Percentiles rank a stretch among this genome's conserved stretches.
Evolutionary conservation across 1,284 basidiomycete genomes (phyloP).

Genomic region (Malassezia psittaci): DNA sequence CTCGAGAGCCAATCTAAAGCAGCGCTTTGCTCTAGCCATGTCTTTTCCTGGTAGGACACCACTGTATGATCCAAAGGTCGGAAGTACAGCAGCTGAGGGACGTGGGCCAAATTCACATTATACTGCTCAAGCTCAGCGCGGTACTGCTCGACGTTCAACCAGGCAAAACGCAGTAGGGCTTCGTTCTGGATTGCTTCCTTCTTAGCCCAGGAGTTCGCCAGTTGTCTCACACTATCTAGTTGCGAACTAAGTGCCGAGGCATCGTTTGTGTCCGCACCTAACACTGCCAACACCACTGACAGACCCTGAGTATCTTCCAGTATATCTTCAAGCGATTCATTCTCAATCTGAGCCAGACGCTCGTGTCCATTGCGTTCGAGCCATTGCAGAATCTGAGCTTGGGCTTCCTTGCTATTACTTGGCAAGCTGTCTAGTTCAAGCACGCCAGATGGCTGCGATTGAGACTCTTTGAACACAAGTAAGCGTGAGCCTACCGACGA

Average conservation of each 20-base stretch:
- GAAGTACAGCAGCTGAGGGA: constrained; percentile 4
- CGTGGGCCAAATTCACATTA: neutral
- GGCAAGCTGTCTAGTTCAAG: constrained; percentile 17
- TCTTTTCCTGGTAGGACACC: neutral
- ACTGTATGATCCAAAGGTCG: neutral
- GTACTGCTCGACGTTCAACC: constrained; percentile 43
- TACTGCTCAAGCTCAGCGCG: constrained; percentile 20
- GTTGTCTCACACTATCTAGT: constrained; percentile 20
- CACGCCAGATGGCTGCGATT: constrained; percentile 18
- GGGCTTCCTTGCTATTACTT: constrained; percentile 3
- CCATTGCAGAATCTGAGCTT: constrained; percentile 21
- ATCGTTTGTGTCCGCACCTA: constrained; percentile 24
- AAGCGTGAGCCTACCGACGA: constrained; percentile 12
- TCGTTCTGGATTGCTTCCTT: neutral
- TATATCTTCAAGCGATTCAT: constrained; percentile 29
- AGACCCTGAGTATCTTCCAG: constrained; percentile 22
- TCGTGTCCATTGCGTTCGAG: constrained; percentile 28
- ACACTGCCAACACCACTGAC: constrained; percentile 33
- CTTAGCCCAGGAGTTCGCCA: constrained; percentile 23
- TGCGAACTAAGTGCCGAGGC: constrained; percentile 24
- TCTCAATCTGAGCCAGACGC: constrained; percentile 29
- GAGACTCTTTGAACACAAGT: constrained; percentile 43
- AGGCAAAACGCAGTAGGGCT: constrained; percentile 28
- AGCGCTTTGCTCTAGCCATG: neutral
- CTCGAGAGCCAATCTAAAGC: neutral